Percentiles rank a stretch among this genome's conserved stretches.
phyloP scores from a whole-genome alignment of 768 basidiomycete species.

The Infundibulicybe gibba region DNA sequence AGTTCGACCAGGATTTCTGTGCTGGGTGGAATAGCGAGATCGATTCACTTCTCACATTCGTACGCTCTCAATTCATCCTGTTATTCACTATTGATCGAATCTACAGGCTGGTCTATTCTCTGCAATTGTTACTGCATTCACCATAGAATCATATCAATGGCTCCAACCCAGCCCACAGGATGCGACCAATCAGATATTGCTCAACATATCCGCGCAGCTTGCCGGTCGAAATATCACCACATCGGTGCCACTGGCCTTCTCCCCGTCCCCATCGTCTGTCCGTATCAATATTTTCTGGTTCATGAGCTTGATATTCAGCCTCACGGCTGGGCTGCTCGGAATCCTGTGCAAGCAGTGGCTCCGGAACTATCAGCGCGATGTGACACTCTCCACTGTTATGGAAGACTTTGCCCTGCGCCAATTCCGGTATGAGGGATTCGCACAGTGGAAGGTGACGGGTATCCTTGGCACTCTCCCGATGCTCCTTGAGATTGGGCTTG shows the following conservation, averaged over 20 bases:
- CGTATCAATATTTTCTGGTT: not conserved
- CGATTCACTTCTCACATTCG: too few species aligned
- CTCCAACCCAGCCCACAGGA: constrained; percentile 12
- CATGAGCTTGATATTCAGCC: not conserved
- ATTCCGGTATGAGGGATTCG: constrained; percentile 12
- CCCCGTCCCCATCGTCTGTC: not conserved
- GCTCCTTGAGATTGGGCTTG: constrained; percentile 14
- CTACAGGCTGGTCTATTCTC: too few species aligned
- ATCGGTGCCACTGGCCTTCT: not conserved
- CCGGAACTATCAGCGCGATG: constrained; percentile 5
- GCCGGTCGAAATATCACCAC: too few species aligned
- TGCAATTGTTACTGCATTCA: too few species aligned
- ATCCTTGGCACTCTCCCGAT: constrained; percentile 14
- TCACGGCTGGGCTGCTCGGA: not conserved
- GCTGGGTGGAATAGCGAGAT: too few species aligned
- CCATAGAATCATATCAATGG: too few species aligned
- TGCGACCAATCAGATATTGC: too few species aligned
- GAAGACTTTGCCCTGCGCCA: constrained; percentile 9
- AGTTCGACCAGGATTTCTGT: too few species aligned
- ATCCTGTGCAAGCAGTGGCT: too few species aligned
- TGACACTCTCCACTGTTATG: constrained; percentile 1
- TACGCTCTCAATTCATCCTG: too few species aligned
- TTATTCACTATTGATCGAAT: too few species aligned
- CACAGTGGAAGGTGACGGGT: constrained; percentile 12
- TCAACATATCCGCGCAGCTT: too few species aligned